Evolutionary conservation across 2,329 filamentous ascomycete species (phyloP), one percentile per base, ranked within the genome.

Genomic region (Arthroderma sp.): DNA sequence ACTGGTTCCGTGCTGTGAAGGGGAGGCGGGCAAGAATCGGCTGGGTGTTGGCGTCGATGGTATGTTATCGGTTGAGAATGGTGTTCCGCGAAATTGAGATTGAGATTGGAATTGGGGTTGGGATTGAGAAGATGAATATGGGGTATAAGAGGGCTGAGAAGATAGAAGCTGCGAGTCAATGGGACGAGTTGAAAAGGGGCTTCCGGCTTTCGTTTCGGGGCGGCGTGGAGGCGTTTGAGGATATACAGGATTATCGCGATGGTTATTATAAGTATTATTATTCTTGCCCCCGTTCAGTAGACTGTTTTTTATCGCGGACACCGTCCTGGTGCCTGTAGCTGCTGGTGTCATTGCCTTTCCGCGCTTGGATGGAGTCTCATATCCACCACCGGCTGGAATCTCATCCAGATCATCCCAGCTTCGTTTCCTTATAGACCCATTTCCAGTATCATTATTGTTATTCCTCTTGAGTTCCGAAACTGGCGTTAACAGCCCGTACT

Each of bases 401-500:
- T 38, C 31, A 10, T 28, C 42, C 31, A 30, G 6, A 27, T 15
- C 38, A 11, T 31, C 36, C 6, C 27, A 7, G 27, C 38, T 28
- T 28, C 29, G 15, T 34, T 34, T 61, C 45, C 53, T 54, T 1
- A 56, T 52, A 4, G 55, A 48, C 7, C 29, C 34, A 15, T 29
- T 32, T 4, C 28, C 30, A 5, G 29, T 36, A 36, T 29, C 47
- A 38, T 46, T 49, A 8, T 52, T 49, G 6, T 50, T 43, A 6
- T 36, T 44, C 10, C 47, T 47, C 29, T 48, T 51, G n/a, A 45
- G 50, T 11, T 58, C 59, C 0, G 62, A 62, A 29, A 58, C 55
- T 3, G 62, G 62, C 0, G 63, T 65, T 10, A 61, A 47, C 3
- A 64, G 53, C 1, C 60, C 61, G 4, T 47, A 49, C 6, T 42